Evolutionary conservation across 2,329 filamentous ascomycete genomes (phyloP), one percentile per base, ranked within the genome.

Genomic region (Phaeomoniella chlamydospora): DNA sequence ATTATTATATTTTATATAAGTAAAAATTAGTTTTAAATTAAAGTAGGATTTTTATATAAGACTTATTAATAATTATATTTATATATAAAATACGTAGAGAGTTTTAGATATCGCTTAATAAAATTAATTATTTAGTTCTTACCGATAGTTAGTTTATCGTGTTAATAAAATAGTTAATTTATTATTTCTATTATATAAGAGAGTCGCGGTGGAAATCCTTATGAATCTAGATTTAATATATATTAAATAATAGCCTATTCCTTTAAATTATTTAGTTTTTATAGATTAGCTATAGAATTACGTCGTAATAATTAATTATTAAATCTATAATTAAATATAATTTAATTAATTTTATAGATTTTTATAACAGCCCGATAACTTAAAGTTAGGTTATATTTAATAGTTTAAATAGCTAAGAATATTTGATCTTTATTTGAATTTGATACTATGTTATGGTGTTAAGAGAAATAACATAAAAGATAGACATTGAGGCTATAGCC

Each of bases 51-150:
- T n/a, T n/a, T 32, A 32, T 32, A 32, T 14, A 14, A 32, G 14
- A 32, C 17, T 14, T 10, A 32, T 32, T 32, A 32, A 32, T 6
- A 32, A 6, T 14, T 32, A 32, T 6, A 36, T 13, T n/a, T 13
- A 11, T 10, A 22, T 5, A 32, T 22, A 15, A 29, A 35, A 39
- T 18, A n/a, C 15, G n/a, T 6, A 35, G 10, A 37, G 16, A n/a
- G 32, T 15, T 18, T 15, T 33, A 15, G n/a, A 15, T 15, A 16
- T 37, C 14, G 30, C 29, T 26, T 32, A 14, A 14, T 32, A 32
- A 10, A 10, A 14, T n/a, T 14, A 14, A 32, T 32, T 32, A 32
- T 14, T 14, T 32, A 14, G 14, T 14, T 13, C 13, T 29, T 10
- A 29, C 10, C 13, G 13, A 29, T 29, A 10, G 10, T 29, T 10